phyloP scores from a whole-genome alignment of 176 grass and related monocot species.

The Bromus sterilis region DNA sequence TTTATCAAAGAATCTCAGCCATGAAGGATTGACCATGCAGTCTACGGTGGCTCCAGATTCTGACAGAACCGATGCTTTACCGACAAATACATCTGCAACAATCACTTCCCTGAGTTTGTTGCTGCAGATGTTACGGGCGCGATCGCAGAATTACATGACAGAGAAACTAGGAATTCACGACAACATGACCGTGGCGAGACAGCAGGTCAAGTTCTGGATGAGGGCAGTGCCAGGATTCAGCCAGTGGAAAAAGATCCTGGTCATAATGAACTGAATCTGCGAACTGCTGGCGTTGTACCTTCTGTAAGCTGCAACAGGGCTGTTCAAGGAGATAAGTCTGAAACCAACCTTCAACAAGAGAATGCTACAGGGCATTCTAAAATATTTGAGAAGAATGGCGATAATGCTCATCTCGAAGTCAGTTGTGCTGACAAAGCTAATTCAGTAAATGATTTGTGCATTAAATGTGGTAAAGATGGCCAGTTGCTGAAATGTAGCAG shows the following conservation, averaged over 20 bases:
- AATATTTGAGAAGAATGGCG: not conserved
- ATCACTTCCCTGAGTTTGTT: conserved; percentile 6
- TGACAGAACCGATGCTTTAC: not conserved
- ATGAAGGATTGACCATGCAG: not conserved
- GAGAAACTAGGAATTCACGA: conserved; percentile 5
- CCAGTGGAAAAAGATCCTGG: not conserved
- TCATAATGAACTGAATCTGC: not conserved
- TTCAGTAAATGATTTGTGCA: conserved; percentile 32
- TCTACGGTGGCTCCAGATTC: not conserved
- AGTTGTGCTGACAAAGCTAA: not conserved
- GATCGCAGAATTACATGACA: not conserved
- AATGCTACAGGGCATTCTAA: conserved; percentile 2
- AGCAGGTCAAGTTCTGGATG: conserved; percentile 20
- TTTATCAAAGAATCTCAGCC: conserved; percentile 6
- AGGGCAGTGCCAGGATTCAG: not conserved
- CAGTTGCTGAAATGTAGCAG: conserved; percentile 36
- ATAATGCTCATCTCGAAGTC: not conserved
- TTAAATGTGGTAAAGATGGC: conserved; percentile 47
- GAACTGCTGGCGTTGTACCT: not conserved
- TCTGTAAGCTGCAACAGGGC: conserved; percentile 10
- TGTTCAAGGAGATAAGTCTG: conserved; percentile 14
- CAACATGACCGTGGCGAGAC: conserved; percentile 14
- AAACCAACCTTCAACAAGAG: conserved; percentile 1
- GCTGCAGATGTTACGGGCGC: not conserved
- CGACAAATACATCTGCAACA: not conserved